Evolutionary conservation across 768 basidiomycete genomes (phyloP), one percentile per base, ranked within the genome.

Genomic region (Kwoniella shandongensis): DNA sequence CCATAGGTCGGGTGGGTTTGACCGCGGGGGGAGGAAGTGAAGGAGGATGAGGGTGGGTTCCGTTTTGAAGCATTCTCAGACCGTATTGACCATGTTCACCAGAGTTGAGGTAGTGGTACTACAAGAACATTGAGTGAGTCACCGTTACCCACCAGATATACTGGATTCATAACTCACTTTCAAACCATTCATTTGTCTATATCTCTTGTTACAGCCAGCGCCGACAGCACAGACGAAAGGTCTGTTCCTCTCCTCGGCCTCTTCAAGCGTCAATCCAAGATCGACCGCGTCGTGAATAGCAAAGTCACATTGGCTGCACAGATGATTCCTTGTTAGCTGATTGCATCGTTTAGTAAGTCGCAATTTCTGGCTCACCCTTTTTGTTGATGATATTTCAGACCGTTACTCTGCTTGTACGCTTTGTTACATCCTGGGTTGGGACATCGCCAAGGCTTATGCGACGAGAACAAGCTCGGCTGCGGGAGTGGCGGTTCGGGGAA

Each of bases 161-260:
- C 7, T 6, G 13, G 32, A 6, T 32, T 32, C 32, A 39, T 18
- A 39, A 25, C 66, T 51, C 54, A 71, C 67, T 61, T 72, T 74
- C 61, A 97, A 79, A 0, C 94, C 94, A 76, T 97, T 97, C 92
- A 97, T 94, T 74, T 99, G 97, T 83, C 97, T 92, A 80, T 97
- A 98, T 71, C 93, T 78, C 71, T 93, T 83, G 26, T 62, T 76
- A 66, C 80, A 81, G 25, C 76, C 78, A 13, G 74, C 74, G 18
- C 88, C 88, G 4, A 93, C 88, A 5, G 89, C 87, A 66, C 92
- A 97, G 0, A 89, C 88, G 72, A 88, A 97, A 2, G 92, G 92
- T 36, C 89, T 79, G 50, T 89, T 78, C 11, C 88, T 79, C 55
- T 86, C 82, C 78, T 93, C 91, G 0, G 90, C 91, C 77, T 94